Conservation (phyloP, 257 asterid genomes). For the Echium plantagineum region DNA sequence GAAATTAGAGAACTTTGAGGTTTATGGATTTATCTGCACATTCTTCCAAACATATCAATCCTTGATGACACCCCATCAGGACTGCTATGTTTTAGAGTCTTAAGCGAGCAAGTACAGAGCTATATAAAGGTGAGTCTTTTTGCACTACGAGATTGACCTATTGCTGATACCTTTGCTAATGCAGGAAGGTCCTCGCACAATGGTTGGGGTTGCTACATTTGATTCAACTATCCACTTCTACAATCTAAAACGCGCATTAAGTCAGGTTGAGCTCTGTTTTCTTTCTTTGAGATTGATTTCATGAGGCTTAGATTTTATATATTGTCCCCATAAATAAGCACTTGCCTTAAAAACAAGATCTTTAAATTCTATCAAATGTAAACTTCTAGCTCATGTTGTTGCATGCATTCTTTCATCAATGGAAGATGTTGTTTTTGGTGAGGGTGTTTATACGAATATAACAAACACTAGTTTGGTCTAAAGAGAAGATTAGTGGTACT, state of each 20-base stretch:
- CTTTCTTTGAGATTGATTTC: neutral
- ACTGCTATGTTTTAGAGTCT: no score
- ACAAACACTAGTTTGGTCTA: no score
- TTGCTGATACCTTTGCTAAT: slow-evolving; percentile 9
- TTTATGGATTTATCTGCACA: no score
- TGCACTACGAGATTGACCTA: no score
- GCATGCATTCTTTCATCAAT: neutral
- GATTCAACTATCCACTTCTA: slow-evolving; percentile 94
- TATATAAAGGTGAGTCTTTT: no score
- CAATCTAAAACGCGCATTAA: slow-evolving; percentile 74
- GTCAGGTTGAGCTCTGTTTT: slow-evolving; percentile 48
- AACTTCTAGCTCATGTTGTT: neutral
- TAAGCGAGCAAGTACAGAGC: no score
- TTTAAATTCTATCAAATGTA: neutral
- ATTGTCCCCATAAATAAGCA: neutral
- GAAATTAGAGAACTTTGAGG: no score
- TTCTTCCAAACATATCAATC: no score
- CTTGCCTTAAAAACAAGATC: neutral
- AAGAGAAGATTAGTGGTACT: no score
- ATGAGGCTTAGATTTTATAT: neutral
- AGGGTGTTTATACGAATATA: no score
- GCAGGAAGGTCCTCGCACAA: slow-evolving; percentile 93
- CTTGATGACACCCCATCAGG: no score
- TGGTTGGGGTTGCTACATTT: slow-evolving; percentile 94
- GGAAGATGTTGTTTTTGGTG: neutral